phyloP scores from a whole-genome alignment of 345 rosid genomes.

The Anacardium occidentale region DNA sequence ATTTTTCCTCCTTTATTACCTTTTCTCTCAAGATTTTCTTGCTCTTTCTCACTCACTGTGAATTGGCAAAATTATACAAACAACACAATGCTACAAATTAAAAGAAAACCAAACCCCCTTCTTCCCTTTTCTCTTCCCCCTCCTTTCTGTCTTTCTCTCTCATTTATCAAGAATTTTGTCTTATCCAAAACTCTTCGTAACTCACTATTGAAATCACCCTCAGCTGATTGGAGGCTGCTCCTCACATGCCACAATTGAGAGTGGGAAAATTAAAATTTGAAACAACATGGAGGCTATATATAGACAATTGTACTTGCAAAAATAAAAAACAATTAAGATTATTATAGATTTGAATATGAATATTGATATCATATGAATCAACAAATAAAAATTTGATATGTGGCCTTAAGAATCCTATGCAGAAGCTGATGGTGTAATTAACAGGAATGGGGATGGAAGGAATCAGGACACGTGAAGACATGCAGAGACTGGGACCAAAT shows the following conservation, averaged over 20 bases:
- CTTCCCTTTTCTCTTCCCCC: constrained; percentile 10
- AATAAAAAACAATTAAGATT: no score
- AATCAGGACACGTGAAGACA: constrained; percentile 97
- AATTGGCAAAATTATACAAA: constrained; percentile 16
- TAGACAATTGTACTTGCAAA: no score
- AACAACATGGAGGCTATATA: no score
- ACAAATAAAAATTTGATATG: neutral
- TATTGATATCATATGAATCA: no score
- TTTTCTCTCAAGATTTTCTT: constrained; percentile 21
- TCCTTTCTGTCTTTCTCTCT: constrained; percentile 18
- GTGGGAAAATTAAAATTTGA: constrained; percentile 20
- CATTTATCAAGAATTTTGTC: constrained; percentile 64
- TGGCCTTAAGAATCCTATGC: constrained; percentile 80
- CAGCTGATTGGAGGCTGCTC: constrained; percentile 9
- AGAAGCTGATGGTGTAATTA: constrained; percentile 55
- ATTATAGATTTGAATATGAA: no score
- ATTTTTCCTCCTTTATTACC: constrained; percentile 8
- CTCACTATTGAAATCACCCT: constrained; percentile 19
- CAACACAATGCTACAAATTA: constrained; percentile 21
- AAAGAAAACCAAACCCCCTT: neutral
- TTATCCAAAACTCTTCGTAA: constrained; percentile 23
- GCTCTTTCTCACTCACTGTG: constrained; percentile 7
- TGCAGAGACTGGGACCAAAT: constrained; percentile 82
- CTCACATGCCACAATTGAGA: constrained; percentile 23
- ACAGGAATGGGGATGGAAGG: constrained; percentile 72